Conservation (phyloP, 2,329 filamentous ascomycete genomes). For the Fusarium miscanthi region DNA sequence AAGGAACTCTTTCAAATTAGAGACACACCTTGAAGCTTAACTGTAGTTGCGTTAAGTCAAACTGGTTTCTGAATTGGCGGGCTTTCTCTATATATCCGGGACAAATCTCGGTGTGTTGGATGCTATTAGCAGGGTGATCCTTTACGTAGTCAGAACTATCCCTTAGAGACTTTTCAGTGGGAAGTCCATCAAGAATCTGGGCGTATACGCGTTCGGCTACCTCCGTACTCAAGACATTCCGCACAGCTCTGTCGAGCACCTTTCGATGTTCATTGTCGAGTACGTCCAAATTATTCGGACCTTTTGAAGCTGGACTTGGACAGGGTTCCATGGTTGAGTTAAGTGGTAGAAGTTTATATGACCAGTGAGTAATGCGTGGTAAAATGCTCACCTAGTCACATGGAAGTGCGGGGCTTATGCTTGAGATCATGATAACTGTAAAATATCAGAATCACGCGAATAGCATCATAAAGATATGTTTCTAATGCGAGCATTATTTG, state of each 20-base stretch:
- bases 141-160: neutral
- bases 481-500: fast-evolving
- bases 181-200: constrained; percentile 27
- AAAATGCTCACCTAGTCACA: neutral
- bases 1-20: no score
- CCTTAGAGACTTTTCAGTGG: neutral
- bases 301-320: neutral
- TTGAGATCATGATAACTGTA: neutral
- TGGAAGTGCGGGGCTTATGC: neutral
- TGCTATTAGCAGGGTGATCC: neutral
- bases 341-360: no score
- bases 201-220: constrained; percentile 3
- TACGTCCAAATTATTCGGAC: fast-evolving
- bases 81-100: constrained; percentile 13
- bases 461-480: fast-evolving
- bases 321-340: neutral
- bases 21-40: neutral
- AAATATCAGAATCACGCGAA: neutral
- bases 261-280: neutral
- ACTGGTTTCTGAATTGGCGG: neutral
- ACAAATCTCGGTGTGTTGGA: neutral
- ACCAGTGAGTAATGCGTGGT: no score
- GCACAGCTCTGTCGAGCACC: neutral
- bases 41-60: neutral
- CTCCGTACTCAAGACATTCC: neutral